Conservation (phyloP, 2,329 filamentous ascomycete species). For the Scedosporium minutisporum region DNA sequence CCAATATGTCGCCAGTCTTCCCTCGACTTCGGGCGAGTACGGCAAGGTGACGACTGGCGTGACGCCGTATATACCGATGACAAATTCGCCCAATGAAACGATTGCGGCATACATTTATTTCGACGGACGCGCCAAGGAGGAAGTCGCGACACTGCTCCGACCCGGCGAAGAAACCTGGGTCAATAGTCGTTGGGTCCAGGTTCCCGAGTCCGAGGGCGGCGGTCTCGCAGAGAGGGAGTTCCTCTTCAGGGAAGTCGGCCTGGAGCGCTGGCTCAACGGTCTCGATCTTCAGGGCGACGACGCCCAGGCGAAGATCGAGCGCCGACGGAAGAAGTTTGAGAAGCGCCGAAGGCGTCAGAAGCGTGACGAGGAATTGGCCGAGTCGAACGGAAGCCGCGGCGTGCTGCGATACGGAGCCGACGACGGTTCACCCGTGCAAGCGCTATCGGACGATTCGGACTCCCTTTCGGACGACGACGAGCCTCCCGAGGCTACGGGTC, state of each 20-base stretch:
- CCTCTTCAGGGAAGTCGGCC: constrained; percentile 88
- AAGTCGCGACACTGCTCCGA: constrained; percentile 86
- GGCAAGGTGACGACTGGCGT: constrained; percentile 47
- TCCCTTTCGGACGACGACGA: constrained; percentile 63
- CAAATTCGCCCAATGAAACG: constrained; percentile 87
- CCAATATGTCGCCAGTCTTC: constrained; percentile 67
- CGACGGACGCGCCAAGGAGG: constrained; percentile 87
- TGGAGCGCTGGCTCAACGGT: constrained; percentile 94
- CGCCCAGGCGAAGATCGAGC: constrained; percentile 81
- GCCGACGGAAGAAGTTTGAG: constrained; percentile 71
- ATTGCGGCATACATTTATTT: constrained; percentile 99
- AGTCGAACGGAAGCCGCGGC: constrained; percentile 22
- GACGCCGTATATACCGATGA: constrained; percentile 83
- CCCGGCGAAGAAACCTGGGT: constrained; percentile 98
- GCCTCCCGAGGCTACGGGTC: constrained; percentile 85
- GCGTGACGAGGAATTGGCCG: constrained; percentile 17
- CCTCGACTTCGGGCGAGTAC: constrained; percentile 37
- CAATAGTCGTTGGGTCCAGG: constrained; percentile 93
- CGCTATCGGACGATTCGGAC: constrained; percentile 54
- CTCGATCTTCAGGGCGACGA: constrained; percentile 91
- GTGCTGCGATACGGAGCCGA: constrained; percentile 76
- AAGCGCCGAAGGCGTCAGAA: constrained; percentile 57
- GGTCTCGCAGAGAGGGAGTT: constrained; percentile 95
- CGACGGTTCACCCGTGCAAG: constrained; percentile 64
- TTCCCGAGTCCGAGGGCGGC: constrained; percentile 82